These are phyloP conservation scores for Annona cherimola DNA, from an alignment of 164 flowering plant species.

Conservation along the genomic window DNA sequence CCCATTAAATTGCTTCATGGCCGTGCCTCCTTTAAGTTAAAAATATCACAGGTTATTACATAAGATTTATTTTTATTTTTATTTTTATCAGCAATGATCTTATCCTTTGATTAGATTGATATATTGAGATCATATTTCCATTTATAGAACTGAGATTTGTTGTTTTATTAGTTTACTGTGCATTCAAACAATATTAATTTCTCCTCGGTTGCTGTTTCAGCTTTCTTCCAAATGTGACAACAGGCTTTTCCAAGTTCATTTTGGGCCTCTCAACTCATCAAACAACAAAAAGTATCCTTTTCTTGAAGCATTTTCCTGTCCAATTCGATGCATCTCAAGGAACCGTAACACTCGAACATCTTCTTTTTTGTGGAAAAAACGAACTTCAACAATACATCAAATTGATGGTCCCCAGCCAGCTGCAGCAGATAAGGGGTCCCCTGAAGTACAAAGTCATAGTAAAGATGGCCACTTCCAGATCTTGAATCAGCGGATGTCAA, in stretches of 20 bases:
- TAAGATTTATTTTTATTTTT: neutral
- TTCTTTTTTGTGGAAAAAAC: slow-evolving; percentile 36
- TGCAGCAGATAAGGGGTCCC: slow-evolving; percentile 33
- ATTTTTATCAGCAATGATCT: neutral
- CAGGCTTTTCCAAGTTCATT: slow-evolving; percentile 64
- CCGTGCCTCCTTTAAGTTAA: slow-evolving; percentile 81
- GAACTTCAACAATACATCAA: slow-evolving; percentile 23
- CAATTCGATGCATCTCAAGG: slow-evolving; percentile 73
- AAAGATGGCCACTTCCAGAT: slow-evolving; percentile 14
- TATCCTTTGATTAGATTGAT: neutral
- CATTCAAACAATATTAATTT: neutral
- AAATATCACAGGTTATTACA: slow-evolving; percentile 71
- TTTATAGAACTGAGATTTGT: neutral
- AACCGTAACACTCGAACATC: slow-evolving; percentile 37
- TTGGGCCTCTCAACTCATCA: slow-evolving; percentile 28
- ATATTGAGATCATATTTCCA: neutral
- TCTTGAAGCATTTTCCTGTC: slow-evolving; percentile 51
- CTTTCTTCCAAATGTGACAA: slow-evolving; percentile 89
- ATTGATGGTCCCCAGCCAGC: slow-evolving; percentile 36
- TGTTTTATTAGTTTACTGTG: neutral
- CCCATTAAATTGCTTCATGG: slow-evolving; percentile 66
- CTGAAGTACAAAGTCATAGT: slow-evolving; percentile 27
- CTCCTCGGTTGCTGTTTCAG: slow-evolving; percentile 30
- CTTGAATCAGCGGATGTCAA: slow-evolving; percentile 29
- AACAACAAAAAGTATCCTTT: slow-evolving; percentile 50